Conservation (phyloP, 139 green algal genomes). For the Tetradesmus lagerheimii region DNA sequence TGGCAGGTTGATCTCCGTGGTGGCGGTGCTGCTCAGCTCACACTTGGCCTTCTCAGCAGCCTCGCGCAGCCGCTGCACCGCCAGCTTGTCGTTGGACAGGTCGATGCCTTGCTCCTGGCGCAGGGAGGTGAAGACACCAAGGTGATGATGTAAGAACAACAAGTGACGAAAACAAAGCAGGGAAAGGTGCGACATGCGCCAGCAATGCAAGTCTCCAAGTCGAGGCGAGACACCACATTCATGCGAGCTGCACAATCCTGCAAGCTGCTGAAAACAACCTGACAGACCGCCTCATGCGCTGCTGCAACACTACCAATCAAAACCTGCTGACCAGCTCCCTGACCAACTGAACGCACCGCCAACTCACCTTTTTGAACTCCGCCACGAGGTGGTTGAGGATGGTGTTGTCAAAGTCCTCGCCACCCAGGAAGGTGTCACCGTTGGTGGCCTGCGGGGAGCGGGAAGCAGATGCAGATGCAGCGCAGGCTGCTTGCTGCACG, state of each 20-base stretch:
- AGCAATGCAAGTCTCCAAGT: no score
- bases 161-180: no score
- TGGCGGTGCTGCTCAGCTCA: slow-evolving; percentile 90
- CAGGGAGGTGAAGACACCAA: neutral
- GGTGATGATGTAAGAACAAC: no score
- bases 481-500: no score
- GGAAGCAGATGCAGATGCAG: neutral
- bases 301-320: no score
- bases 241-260: no score
- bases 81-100: slow-evolving; percentile 93
- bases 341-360: neutral
- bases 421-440: slow-evolving; percentile 98
- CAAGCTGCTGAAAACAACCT: no score
- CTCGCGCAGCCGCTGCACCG: slow-evolving; percentile 95
- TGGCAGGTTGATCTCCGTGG: slow-evolving; percentile 99
- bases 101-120: slow-evolving; percentile 95
- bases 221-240: no score
- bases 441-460: slow-evolving; percentile 85
- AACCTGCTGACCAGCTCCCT: no score
- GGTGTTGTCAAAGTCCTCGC: slow-evolving; percentile 99
- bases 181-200: no score
- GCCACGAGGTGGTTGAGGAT: slow-evolving; percentile 71
- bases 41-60: slow-evolving; percentile 93
- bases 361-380: slow-evolving; percentile 52
- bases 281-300: no score